Evolutionary conservation across 2,329 filamentous ascomycete genomes (phyloP), one percentile per base, ranked within the genome.

Genomic region (Cytospora mali): DNA sequence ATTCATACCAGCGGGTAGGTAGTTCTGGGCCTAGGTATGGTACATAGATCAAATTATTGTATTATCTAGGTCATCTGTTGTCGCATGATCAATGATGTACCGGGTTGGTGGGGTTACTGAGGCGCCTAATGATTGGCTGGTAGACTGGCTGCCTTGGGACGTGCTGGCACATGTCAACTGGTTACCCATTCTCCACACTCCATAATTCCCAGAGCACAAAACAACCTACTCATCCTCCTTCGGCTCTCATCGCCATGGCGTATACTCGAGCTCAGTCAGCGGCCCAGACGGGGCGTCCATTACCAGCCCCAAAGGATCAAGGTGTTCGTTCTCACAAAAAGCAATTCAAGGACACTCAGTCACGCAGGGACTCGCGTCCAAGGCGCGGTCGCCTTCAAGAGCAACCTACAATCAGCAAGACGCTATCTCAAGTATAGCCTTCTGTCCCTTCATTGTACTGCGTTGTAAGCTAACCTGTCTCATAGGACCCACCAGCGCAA

Each of bases 251-350:
- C 52, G 58, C 64, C 55, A 69, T 67, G 63, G 58, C 64, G 60
- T 55, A 31, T 39, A 66, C 62, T 66, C 62, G 62, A 66, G 62
- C 66, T 49, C 62, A 67, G 62, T 57, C 49, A 65, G 64, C 56
- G 25, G 31, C 53, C 60, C 42, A 51, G 25, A 53, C 28, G 48
- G 9, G 33, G 39, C 29, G 4, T 18, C 18, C 39, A 21, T 42
- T 42, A 21, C 39, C 18, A 18, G n/a, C 33, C 16, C 39, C 35
- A 49, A 49, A 49, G 16, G 49, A 50, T 55, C 31, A 53, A 55
- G 55, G 61, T 63, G 14, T 42, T 42, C 14, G 18, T 6, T 42
- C n/a, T n/a, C n/a, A n/a, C n/a, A n/a, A n/a, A n/a, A 42, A 21
- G 3, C n/a, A 6, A n/a, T 21, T 42, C n/a, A n/a, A n/a, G n/a